These are phyloP conservation scores for Eutreptiella sp. DNA, from an alignment of 208 protist species.

Conservation along the genomic window DNA sequence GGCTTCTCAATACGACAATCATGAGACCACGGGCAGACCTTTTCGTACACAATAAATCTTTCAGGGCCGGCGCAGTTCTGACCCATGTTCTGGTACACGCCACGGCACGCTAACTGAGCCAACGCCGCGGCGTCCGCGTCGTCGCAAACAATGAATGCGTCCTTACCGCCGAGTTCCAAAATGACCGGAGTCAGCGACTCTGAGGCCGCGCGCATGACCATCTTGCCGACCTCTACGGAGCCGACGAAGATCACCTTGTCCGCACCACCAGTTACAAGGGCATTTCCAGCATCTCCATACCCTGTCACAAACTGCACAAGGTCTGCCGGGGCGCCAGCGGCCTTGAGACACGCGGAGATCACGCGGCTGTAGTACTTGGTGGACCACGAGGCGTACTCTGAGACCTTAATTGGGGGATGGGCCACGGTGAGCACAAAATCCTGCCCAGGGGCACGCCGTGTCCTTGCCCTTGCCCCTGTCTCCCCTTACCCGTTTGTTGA, in stretches of 20 bases:
- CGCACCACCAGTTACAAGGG: slow-evolving; percentile 63
- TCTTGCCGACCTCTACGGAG: slow-evolving; percentile 70
- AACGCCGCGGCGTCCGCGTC: slow-evolving; percentile 79
- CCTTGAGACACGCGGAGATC: slow-evolving; percentile 66
- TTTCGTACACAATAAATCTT: slow-evolving; percentile 66
- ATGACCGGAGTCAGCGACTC: slow-evolving; percentile 81
- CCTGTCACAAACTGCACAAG: slow-evolving; percentile 84
- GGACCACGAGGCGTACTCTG: slow-evolving; percentile 83
- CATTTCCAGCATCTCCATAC: slow-evolving; percentile 79
- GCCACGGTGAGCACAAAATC: too few relatives aligned
- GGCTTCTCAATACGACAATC: too few relatives aligned
- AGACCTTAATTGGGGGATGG: slow-evolving; percentile 74
- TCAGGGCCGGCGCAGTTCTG: slow-evolving; percentile 82
- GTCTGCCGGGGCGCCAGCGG: slow-evolving; percentile 75
- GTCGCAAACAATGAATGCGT: slow-evolving; percentile 80
- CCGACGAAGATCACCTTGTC: slow-evolving; percentile 86
- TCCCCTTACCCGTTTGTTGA: too few relatives aligned
- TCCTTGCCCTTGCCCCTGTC: too few relatives aligned
- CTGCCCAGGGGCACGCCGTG: too few relatives aligned
- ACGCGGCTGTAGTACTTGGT: slow-evolving; percentile 81
- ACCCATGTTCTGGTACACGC: slow-evolving; percentile 83
- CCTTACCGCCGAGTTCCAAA: slow-evolving; percentile 90
- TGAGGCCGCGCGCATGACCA: slow-evolving; percentile 77
- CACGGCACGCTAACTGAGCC: slow-evolving; percentile 71
- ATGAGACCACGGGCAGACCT: too few relatives aligned